phyloP scores from a whole-genome alignment of 192 early-diverging fungal genomes.

The Backusella westeae region DNA sequence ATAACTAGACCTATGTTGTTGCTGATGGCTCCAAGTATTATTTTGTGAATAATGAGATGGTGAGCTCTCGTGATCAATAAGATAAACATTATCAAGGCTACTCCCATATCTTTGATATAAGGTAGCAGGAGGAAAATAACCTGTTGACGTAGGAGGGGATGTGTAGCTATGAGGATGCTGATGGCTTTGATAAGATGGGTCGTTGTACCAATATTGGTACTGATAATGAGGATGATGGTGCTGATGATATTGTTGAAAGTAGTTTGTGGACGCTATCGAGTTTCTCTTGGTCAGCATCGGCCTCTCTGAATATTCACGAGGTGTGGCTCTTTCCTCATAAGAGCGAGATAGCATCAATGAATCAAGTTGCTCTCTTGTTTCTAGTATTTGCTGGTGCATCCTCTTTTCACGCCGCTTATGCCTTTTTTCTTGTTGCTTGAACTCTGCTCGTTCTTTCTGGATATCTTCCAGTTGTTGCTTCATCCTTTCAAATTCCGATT shows the following conservation, averaged over 20 bases:
- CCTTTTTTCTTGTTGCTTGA: neutral
- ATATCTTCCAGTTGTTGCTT: neutral
- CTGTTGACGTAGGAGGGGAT: neutral
- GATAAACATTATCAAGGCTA: neutral
- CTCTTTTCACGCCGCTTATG: constrained; percentile 3
- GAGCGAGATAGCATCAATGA: neutral
- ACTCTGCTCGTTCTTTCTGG: neutral
- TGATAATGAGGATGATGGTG: neutral
- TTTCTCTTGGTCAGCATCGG: neutral
- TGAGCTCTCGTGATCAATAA: neutral
- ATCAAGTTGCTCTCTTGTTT: constrained; percentile 1
- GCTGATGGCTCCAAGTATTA: neutral
- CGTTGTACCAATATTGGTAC: neutral
- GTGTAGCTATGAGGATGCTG: neutral
- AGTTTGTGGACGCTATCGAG: neutral
- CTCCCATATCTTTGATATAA: neutral
- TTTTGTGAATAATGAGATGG: neutral
- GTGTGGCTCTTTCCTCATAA: constrained; percentile 1
- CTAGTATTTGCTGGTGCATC: constrained; percentile 2
- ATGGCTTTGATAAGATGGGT: neutral
- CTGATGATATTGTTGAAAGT: neutral
- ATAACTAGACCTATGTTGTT: neutral
- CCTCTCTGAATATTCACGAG: neutral
- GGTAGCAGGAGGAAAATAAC: neutral
- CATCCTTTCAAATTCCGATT: neutral